Conservation (phyloP, 148 eudicot species). For the Fagopyrum tataricum region DNA sequence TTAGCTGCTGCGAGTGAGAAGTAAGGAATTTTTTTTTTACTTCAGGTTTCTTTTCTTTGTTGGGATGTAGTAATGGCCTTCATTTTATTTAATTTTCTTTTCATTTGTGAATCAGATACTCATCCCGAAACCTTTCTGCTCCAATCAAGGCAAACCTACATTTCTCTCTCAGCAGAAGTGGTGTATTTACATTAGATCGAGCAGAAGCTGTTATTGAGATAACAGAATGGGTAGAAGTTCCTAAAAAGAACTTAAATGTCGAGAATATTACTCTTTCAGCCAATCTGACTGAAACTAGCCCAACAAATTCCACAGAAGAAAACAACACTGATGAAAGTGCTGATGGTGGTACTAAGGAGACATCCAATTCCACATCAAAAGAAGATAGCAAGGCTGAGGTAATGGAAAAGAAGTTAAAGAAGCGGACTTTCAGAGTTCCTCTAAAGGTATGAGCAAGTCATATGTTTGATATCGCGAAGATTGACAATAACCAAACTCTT, state of each 20-base stretch:
- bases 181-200: slow-evolving; percentile 69
- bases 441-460: slow-evolving; percentile 47
- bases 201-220: slow-evolving; percentile 93
- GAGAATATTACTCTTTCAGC: slow-evolving; percentile 50
- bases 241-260: slow-evolving; percentile 63
- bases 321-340: slow-evolving; percentile 25
- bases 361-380: slow-evolving; percentile 37
- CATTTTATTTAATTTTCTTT: background rate
- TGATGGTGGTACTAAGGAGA: slow-evolving; percentile 30
- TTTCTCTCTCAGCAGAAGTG: slow-evolving; percentile 89
- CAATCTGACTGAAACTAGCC: slow-evolving; percentile 32
- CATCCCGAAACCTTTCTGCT: slow-evolving; percentile 76
- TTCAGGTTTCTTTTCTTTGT: background rate
- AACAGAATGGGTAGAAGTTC: slow-evolving; percentile 96
- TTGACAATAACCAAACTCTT: background rate
- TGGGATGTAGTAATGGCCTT: background rate
- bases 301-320: slow-evolving; percentile 44
- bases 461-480: background rate
- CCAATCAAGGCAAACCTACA: slow-evolving; percentile 93
- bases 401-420: slow-evolving; percentile 84
- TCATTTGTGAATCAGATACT: slow-evolving; percentile 41
- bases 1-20: slow-evolving; percentile 78
- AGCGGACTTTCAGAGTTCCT: slow-evolving; percentile 76
- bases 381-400: slow-evolving; percentile 38
- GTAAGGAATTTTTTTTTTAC: slow-evolving; percentile 29